phyloP scores from a whole-genome alignment of 768 basidiomycete genomes.

The Rhizopogon roseolus region DNA sequence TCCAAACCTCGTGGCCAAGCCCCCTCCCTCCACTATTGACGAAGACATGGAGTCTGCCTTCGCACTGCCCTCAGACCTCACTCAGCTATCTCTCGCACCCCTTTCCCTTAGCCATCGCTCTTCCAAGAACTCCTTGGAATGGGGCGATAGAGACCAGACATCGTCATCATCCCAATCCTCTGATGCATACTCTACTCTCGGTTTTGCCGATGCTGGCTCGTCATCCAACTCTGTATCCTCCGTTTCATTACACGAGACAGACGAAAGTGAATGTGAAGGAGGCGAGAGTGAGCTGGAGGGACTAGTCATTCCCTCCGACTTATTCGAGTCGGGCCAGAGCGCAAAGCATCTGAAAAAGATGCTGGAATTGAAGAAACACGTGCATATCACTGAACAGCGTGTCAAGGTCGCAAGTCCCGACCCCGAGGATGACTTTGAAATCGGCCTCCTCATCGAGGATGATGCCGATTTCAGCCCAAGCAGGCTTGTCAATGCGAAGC shows the following conservation, averaged over 20 bases:
- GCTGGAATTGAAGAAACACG: slow-evolving; percentile 50
- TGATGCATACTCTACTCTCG: slow-evolving; percentile 76
- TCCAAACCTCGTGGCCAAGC: slow-evolving; percentile 31
- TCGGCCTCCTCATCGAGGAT: slow-evolving; percentile 78
- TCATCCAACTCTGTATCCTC: slow-evolving; percentile 72
- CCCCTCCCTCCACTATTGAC: slow-evolving; percentile 36
- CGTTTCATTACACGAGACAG: slow-evolving; percentile 59
- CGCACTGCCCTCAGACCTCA: slow-evolving; percentile 74
- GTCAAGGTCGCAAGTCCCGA: slow-evolving; percentile 54
- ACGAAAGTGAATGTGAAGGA: slow-evolving; percentile 63
- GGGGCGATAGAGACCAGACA: slow-evolving; percentile 81
- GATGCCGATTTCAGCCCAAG: slow-evolving; percentile 81
- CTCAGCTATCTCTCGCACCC: slow-evolving; percentile 77
- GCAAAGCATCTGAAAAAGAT: slow-evolving; percentile 45
- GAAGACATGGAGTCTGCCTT: slow-evolving; percentile 87
- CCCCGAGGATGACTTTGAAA: slow-evolving; percentile 82
- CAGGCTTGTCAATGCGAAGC: slow-evolving; percentile 50
- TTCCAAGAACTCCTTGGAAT: slow-evolving; percentile 81
- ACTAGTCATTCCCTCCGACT: slow-evolving; percentile 66
- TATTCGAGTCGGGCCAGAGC: slow-evolving; percentile 71
- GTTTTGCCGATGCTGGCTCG: slow-evolving; percentile 65
- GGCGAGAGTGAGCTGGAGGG: slow-evolving; percentile 79
- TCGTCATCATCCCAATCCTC: slow-evolving; percentile 77
- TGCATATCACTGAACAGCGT: slow-evolving; percentile 49
- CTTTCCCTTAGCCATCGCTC: slow-evolving; percentile 69